Percentiles rank a stretch among this genome's conserved stretches.
Evolutionary conservation across 164 flowering plant genomes (phyloP).

Genomic region (Umbilicus rupestris): DNA sequence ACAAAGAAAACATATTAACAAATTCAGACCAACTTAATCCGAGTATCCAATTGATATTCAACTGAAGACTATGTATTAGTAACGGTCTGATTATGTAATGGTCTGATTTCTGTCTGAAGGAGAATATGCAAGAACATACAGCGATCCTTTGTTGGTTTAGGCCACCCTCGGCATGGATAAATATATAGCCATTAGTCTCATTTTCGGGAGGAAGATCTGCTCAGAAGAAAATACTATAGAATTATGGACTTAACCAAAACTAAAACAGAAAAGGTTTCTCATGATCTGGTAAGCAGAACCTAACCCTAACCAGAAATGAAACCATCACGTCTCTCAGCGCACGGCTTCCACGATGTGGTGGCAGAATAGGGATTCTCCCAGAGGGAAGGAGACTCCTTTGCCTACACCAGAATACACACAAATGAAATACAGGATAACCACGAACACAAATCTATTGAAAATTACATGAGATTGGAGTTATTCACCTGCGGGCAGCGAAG

Average conservation of each 20-base stretch:
- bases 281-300: background rate
- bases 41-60: background rate
- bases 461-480: slow-evolving; percentile 8
- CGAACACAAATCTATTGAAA: background rate
- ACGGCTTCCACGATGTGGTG: slow-evolving; percentile 94
- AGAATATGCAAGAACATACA: slow-evolving; percentile 36
- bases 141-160: slow-evolving; percentile 97
- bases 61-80: background rate
- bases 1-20: background rate
- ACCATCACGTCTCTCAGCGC: slow-evolving; percentile 68
- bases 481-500: slow-evolving; percentile 84
- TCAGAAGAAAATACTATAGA: background rate
- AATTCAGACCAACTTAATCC: background rate
- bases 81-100: background rate
- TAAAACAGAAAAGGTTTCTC: background rate
- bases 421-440: background rate
- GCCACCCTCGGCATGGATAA: slow-evolving; percentile 99
- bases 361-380: slow-evolving; percentile 97
- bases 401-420: slow-evolving; percentile 26
- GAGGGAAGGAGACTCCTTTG: slow-evolving; percentile 81
- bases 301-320: background rate
- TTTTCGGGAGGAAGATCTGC: slow-evolving; percentile 86
- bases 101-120: background rate
- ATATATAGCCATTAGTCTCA: slow-evolving; percentile 88
- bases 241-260: background rate